Conservation (phyloP, 2,329 filamentous ascomycete species). For the Aspergillus arachidicola region DNA sequence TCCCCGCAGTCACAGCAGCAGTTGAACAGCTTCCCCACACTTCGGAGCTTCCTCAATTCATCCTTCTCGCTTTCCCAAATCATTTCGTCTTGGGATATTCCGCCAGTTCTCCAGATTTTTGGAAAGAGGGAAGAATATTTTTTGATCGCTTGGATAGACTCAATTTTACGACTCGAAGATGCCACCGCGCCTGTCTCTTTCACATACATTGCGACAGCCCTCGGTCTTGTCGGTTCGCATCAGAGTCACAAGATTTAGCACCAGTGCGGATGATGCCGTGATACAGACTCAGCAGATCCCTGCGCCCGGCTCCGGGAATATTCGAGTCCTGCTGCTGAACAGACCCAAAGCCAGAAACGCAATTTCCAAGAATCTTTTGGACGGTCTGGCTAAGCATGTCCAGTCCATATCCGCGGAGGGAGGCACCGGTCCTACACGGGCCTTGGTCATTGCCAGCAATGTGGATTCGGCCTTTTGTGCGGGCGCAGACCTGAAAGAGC, state of each 20-base stretch:
- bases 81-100: neutral
- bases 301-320: constrained; percentile 77
- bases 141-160: neutral
- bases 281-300: constrained; percentile 74
- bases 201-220: constrained; percentile 22
- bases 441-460: constrained; percentile 80
- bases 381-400: constrained; percentile 71
- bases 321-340: constrained; percentile 86
- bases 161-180: constrained; percentile 20
- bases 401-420: constrained; percentile 67
- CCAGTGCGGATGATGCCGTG: constrained; percentile 36
- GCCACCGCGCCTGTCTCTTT: constrained; percentile 36
- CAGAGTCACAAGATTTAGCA: constrained; percentile 38
- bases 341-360: constrained; percentile 85
- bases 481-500: constrained; percentile 91
- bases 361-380: constrained; percentile 77
- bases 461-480: constrained; percentile 90
- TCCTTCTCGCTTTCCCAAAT: neutral
- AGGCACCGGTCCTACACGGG: constrained; percentile 67
- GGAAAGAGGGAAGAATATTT: neutral
- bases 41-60: neutral
- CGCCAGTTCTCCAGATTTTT: too few species aligned
- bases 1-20: constrained; percentile 11
- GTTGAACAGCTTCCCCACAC: constrained; percentile 14
- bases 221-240: constrained; percentile 28